Conservation (phyloP, 2,329 filamentous ascomycete genomes). For the Talaromyces sp. region DNA sequence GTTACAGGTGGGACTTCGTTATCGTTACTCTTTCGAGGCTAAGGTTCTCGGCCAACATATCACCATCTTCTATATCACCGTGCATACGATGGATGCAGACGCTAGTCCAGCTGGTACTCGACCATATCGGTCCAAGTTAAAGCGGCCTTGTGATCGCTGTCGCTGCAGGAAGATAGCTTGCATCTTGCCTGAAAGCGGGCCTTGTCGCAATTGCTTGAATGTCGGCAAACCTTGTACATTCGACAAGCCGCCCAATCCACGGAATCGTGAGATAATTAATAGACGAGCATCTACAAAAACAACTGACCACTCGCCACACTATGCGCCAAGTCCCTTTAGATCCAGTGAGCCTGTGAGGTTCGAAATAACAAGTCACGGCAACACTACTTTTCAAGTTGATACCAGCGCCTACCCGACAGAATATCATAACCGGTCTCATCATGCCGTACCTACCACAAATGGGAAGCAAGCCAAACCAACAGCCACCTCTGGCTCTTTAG, state of each 20-base stretch:
- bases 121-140: conserved; percentile 34
- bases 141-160: conserved; percentile 34
- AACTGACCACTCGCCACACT: neutral
- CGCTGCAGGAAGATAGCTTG: conserved; percentile 32
- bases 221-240: conserved; percentile 16
- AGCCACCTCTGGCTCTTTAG: neutral
- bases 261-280: conserved; percentile 24
- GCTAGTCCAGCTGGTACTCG: conserved; percentile 15
- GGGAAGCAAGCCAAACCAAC: neutral
- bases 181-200: conserved; percentile 26
- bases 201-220: conserved; percentile 24
- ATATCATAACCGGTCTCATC: neutral
- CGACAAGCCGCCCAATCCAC: conserved; percentile 11
- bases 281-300: neutral
- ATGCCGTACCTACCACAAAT: neutral
- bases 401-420: neutral
- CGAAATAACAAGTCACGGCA: neutral
- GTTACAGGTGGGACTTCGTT: neutral
- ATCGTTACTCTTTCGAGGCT: neutral
- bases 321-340: neutral
- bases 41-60: neutral
- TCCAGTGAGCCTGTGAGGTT: neutral
- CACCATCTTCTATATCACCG: neutral
- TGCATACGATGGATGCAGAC: neutral
- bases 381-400: neutral